These are phyloP conservation scores for Chrysophaeum taylorii DNA, from an alignment of 352 stramenopile species.

Conservation along the genomic window DNA sequence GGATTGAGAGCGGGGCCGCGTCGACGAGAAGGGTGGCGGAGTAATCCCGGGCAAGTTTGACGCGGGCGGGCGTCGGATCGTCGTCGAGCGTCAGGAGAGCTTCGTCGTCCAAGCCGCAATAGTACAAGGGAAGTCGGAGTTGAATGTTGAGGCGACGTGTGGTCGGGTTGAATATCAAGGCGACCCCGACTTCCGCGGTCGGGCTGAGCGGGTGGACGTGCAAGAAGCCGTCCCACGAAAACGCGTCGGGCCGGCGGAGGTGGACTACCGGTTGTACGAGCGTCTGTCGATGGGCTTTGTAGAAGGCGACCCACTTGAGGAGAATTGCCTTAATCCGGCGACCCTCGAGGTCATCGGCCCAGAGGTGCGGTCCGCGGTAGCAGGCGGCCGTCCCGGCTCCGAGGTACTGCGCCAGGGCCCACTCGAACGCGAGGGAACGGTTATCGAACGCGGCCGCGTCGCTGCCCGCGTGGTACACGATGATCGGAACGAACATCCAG, in stretches of 20 bases:
- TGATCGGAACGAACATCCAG: not conserved
- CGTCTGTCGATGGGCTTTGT: not conserved
- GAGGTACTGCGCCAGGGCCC: not conserved
- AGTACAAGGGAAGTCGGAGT: too few relatives aligned
- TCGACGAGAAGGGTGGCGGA: too few relatives aligned
- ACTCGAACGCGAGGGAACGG: not conserved
- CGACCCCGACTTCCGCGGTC: not conserved
- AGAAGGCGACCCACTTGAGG: not conserved
- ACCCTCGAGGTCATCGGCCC: not conserved
- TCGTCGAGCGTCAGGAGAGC: too few relatives aligned
- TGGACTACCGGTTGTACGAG: not conserved
- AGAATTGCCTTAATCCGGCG: not conserved
- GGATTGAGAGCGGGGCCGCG: too few relatives aligned
- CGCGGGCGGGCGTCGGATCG: too few relatives aligned
- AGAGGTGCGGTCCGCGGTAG: not conserved
- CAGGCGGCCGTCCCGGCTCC: not conserved
- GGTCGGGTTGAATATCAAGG: constrained; percentile 10
- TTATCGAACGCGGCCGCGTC: not conserved
- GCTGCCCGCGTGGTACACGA: not conserved
- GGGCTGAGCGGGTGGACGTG: not conserved
- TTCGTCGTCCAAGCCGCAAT: too few relatives aligned
- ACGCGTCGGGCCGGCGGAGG: not conserved
- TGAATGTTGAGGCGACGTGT: too few relatives aligned
- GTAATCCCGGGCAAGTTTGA: too few relatives aligned
- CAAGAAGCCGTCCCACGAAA: not conserved